These are phyloP conservation scores for Puccinellia tenuiflora DNA, from an alignment of 176 grass and related monocot species.

Conservation along the genomic window DNA sequence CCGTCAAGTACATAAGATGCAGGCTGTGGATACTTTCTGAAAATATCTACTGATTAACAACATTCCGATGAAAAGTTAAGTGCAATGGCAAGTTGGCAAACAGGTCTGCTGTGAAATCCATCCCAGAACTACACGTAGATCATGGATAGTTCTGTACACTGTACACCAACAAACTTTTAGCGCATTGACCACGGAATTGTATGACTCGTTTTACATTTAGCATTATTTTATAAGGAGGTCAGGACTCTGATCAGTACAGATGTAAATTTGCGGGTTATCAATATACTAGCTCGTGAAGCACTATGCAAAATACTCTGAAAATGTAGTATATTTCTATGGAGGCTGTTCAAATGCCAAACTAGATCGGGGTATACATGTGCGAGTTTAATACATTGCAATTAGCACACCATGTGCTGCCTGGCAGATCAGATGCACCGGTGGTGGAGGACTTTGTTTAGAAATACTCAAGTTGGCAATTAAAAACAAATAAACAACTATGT, in stretches of 20 bases:
- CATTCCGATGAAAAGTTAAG: neutral
- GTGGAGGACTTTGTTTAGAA: neutral
- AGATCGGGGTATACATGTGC: neutral
- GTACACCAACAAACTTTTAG: neutral
- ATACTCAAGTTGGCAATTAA: neutral
- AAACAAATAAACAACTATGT: neutral
- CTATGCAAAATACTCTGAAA: neutral
- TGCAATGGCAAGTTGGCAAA: neutral
- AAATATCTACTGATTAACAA: neutral
- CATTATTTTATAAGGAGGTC: neutral
- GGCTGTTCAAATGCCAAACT: neutral
- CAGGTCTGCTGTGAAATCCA: slow-evolving; percentile 14
- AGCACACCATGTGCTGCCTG: neutral
- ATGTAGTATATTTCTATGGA: neutral
- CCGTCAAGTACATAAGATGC: slow-evolving; percentile 20
- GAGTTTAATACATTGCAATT: neutral
- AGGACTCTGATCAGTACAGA: neutral
- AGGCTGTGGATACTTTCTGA: neutral
- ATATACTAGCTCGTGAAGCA: neutral
- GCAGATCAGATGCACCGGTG: neutral
- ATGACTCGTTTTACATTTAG: neutral
- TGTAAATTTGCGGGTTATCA: neutral
- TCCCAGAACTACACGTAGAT: neutral
- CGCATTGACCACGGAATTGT: neutral
- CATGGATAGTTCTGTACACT: neutral